Evolutionary conservation across 805 yeast species (phyloP), one percentile per base, ranked within the genome.

Genomic region (Candida succiphila): DNA sequence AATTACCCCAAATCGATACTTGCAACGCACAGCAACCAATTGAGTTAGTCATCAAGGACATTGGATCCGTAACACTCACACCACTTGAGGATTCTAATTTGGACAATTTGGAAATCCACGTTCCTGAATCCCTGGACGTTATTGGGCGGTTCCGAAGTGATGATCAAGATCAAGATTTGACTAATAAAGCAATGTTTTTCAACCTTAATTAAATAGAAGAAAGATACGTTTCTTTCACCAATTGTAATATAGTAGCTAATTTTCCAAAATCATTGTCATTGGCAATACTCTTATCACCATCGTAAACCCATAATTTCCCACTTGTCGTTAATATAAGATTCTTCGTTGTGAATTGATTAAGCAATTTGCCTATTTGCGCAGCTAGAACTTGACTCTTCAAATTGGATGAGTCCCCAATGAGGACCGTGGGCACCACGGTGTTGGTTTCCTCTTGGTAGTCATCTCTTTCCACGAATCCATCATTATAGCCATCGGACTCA

Each of bases 331-430:
- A 39, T 4, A 69, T 63, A 7, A 64, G 51, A 36, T 58, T 61
- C 37, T 66, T 64, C 7, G 63, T 61, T 9, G 52, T 41, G 8
- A 38, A 25, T 32, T 54, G 54, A 12, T 50, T 42, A 17, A 68
- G 41, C 26, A 67, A 42, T 43, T 63, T 62, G 2, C 73, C 75
- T 4, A 72, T 56, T 44, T 72, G 72, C 7, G 69, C 54, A 3
- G 72, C 60, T 57, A 63, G 50, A 10, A 72, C 57, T 35, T 69
- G 58, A 1, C 67, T 68, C 30, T 68, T 69, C 33, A 63, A 46
- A 41, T 61, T 69, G 29, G 59, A 60, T 12, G 60, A 64, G 22
- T 63, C 65, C 4, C 68, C 78, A 16, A 71, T 57, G 7, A 72
- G 47, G n/a, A 65, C 46, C 0, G 36, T 37, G 6, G 59, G 56